Conservation (phyloP, 2,329 filamentous ascomycete species). For the Botryotinia narcissicola region DNA sequence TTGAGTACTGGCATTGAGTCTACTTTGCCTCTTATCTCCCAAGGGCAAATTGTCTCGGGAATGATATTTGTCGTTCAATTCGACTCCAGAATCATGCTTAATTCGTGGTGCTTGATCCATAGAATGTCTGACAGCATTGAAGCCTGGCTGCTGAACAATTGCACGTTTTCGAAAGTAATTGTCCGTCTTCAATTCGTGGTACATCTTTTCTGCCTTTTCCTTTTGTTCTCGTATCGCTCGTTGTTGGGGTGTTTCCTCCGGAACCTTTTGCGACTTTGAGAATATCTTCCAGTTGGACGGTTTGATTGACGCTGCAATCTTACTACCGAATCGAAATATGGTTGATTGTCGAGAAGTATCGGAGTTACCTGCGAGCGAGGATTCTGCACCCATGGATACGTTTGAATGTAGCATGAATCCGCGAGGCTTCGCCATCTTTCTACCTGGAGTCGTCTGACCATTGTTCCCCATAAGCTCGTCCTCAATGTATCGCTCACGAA, state of each 20-base stretch:
- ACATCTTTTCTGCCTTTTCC: slow-evolving; percentile 49
- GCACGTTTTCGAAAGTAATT: slow-evolving; percentile 43
- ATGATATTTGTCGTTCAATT: slow-evolving; percentile 24
- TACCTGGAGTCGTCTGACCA: slow-evolving; percentile 16
- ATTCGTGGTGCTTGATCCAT: slow-evolving; percentile 8
- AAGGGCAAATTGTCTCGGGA: slow-evolving; percentile 22
- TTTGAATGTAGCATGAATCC: slow-evolving; percentile 26
- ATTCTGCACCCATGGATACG: slow-evolving; percentile 25
- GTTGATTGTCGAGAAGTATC: slow-evolving; percentile 43
- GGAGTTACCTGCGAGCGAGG: slow-evolving; percentile 28
- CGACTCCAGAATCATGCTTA: slow-evolving; percentile 37
- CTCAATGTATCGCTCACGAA: slow-evolving; percentile 25
- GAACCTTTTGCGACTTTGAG: slow-evolving; percentile 34
- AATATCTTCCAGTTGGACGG: slow-evolving; percentile 49
- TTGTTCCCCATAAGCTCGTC: slow-evolving; percentile 15
- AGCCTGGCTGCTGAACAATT: slow-evolving; percentile 36
- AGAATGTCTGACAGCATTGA: neutral
- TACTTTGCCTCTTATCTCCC: slow-evolving; percentile 34
- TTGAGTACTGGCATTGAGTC: slow-evolving; percentile 30
- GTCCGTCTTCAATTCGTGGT: slow-evolving; percentile 52
- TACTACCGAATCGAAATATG: slow-evolving; percentile 55
- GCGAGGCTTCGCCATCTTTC: slow-evolving; percentile 25
- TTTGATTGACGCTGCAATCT: slow-evolving; percentile 52
- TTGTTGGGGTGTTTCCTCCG: slow-evolving; percentile 43
- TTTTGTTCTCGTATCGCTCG: slow-evolving; percentile 45